Base-by-base conservation (phyloP, 2,329 filamentous ascomycete genomes). In the Thermomyces lanuginosus region DNA sequence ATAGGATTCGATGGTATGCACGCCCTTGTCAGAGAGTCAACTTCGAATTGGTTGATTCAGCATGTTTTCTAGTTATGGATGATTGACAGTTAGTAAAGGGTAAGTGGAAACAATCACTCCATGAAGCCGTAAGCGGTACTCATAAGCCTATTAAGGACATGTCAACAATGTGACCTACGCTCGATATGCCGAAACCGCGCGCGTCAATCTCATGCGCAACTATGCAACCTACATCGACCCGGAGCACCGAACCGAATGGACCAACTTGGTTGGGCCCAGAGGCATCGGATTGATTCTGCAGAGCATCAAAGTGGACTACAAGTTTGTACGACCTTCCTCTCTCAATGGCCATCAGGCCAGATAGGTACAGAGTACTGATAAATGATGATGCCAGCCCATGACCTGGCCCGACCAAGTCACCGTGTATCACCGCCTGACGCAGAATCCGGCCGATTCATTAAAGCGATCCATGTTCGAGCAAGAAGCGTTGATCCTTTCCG, bases 81-180 rank as follows among this genome's bases (percentile, higher is more conserved):
- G 16, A 16, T 24, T 24, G n/a, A n/a, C n/a, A n/a, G n/a, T n/a
- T n/a, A n/a, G n/a, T n/a, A n/a, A n/a, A n/a, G n/a, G n/a, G n/a
- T n/a, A n/a, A n/a, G n/a, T n/a, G n/a, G n/a, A n/a, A n/a, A n/a
- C n/a, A n/a, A n/a, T n/a, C n/a, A n/a, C n/a, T n/a, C n/a, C n/a
- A n/a, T n/a, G n/a, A n/a, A n/a, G n/a, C n/a, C n/a, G n/a, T n/a
- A n/a, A n/a, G 12, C 8, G n/a, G 18, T 24, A 5, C 15, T 13
- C 14, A 30, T n/a, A 16, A 2, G n/a, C 8, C 25, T 7, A 17
- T 3, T 18, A 58, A 72, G 69, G 72, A 25, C 82, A 92, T 50
- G 76, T 92, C 25, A 92, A 92, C 49, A 92, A 92, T 41, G 73
- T 84, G 35, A 70, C 69, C 37, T 92, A 92, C 51, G 73, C 78